phyloP scores from a whole-genome alignment of 2,329 filamentous ascomycete genomes.

The Blastomyces parvus region DNA sequence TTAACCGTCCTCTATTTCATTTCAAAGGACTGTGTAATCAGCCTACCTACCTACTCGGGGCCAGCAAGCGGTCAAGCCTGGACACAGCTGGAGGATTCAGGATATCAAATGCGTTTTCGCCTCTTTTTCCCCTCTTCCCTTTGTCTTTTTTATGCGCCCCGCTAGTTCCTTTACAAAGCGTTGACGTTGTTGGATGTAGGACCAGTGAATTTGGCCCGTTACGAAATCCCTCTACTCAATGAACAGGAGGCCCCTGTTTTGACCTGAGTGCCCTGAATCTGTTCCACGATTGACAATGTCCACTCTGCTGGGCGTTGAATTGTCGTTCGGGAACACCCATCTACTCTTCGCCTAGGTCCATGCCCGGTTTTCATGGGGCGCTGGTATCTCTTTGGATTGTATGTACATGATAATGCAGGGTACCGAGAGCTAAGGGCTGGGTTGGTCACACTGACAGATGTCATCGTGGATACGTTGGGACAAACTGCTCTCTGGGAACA shows the following conservation, averaged over 20 bases:
- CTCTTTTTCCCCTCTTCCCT: too few species aligned
- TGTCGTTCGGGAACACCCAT: neutral
- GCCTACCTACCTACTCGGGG: neutral
- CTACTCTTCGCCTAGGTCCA: neutral
- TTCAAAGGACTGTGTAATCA: neutral
- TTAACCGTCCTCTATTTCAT: neutral
- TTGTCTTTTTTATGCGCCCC: too few species aligned
- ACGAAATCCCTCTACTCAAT: neutral
- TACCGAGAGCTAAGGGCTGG: conserved; percentile 1
- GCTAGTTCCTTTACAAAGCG: neutral
- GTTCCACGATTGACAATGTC: neutral
- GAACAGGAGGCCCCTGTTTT: neutral
- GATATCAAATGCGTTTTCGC: neutral
- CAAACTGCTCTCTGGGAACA: conserved; percentile 6
- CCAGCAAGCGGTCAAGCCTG: neutral
- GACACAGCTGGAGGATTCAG: neutral
- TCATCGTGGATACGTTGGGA: neutral
- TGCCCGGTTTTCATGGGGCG: neutral
- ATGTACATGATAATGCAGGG: conserved; percentile 1
- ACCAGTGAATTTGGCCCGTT: neutral
- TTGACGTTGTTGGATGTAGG: neutral
- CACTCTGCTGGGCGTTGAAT: neutral
- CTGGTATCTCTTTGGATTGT: neutral
- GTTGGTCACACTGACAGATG: conserved; percentile 2
- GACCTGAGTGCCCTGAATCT: neutral